Percentiles rank a stretch among this genome's conserved stretches.
Evolutionary conservation across 2,329 filamentous ascomycete genomes (phyloP).

Genomic region (Pseudogymnoascus sp.): DNA sequence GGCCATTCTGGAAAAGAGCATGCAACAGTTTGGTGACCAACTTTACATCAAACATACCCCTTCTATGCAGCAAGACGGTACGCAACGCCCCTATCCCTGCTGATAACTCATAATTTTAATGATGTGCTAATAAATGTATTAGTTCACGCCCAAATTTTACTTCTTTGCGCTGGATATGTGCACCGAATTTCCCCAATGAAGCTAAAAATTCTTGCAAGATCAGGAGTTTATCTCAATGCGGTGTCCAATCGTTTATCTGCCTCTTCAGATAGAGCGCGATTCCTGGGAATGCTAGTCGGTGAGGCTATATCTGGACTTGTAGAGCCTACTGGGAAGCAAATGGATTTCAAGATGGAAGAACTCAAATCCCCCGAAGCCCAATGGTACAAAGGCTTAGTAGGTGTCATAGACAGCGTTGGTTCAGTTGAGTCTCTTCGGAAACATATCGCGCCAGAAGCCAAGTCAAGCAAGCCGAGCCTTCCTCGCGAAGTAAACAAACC

Average conservation of each 20-base stretch:
- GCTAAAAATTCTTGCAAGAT: slow-evolving; percentile 61
- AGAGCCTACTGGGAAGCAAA: slow-evolving; percentile 56
- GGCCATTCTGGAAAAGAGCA: slow-evolving; percentile 56
- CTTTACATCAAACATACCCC: slow-evolving; percentile 81
- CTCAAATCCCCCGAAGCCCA: slow-evolving; percentile 63
- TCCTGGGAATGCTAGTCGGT: slow-evolving; percentile 83
- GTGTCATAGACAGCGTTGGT: slow-evolving; percentile 56
- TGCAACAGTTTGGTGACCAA: slow-evolving; percentile 73
- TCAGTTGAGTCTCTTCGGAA: slow-evolving; percentile 42
- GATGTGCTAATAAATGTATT: slow-evolving; percentile 21
- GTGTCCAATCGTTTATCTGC: slow-evolving; percentile 80
- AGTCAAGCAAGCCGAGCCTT: slow-evolving; percentile 9
- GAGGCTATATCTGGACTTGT: slow-evolving; percentile 55
- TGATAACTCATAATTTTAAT: slow-evolving; percentile 7
- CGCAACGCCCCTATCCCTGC: slow-evolving; percentile 17
- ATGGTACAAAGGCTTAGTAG: slow-evolving; percentile 64
- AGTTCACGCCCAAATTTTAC: slow-evolving; percentile 74
- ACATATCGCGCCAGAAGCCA: slow-evolving; percentile 18
- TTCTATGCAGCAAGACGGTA: slow-evolving; percentile 82
- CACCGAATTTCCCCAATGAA: slow-evolving; percentile 58
- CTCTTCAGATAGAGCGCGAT: slow-evolving; percentile 65
- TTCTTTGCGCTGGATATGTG: slow-evolving; percentile 71
- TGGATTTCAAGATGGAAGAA: slow-evolving; percentile 81
- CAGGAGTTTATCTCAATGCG: slow-evolving; percentile 64
- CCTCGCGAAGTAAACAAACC: slow-evolving; percentile 26